Percentiles rank a stretch among this genome's conserved stretches.
These are phyloP conservation scores for Colletotrichum abscissum DNA, from an alignment of 2,329 filamentous ascomycete species.

Conservation along the genomic window DNA sequence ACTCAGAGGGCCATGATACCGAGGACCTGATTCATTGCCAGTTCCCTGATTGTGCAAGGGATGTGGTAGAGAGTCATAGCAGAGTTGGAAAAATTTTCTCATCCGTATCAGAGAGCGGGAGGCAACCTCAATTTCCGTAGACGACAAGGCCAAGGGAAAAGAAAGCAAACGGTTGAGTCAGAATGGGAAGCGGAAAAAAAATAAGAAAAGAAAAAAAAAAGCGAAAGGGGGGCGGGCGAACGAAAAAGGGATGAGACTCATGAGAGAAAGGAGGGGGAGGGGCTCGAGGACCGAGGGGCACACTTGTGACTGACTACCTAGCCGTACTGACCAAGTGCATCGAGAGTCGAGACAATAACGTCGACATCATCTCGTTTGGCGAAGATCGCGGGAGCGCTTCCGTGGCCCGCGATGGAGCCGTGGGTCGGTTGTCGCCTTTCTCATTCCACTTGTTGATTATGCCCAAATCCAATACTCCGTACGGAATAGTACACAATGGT, in stretches of 20 bases:
- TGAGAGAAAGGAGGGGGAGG: conserved; percentile 13
- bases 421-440: neutral
- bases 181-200: neutral
- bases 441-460: neutral
- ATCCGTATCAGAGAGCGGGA: neutral
- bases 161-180: neutral
- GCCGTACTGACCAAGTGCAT: neutral
- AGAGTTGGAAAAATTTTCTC: conserved; percentile 3
- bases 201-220: neutral
- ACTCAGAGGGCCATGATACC: neutral
- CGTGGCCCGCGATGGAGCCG: neutral
- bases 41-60: neutral
- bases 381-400: conserved; percentile 18
- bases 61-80: neutral
- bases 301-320: neutral
- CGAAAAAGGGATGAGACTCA: neutral
- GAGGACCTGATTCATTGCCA: neutral
- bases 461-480: neutral
- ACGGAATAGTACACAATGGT: neutral
- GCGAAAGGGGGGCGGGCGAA: neutral
- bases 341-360: conserved; percentile 8
- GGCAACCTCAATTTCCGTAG: neutral
- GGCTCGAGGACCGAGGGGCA: conserved; percentile 12
- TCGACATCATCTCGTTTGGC: conserved; percentile 23
- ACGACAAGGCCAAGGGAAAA: neutral